These are phyloP conservation scores for Phylloporus sp. DNA, from an alignment of 768 basidiomycete genomes.

Conservation along the genomic window DNA sequence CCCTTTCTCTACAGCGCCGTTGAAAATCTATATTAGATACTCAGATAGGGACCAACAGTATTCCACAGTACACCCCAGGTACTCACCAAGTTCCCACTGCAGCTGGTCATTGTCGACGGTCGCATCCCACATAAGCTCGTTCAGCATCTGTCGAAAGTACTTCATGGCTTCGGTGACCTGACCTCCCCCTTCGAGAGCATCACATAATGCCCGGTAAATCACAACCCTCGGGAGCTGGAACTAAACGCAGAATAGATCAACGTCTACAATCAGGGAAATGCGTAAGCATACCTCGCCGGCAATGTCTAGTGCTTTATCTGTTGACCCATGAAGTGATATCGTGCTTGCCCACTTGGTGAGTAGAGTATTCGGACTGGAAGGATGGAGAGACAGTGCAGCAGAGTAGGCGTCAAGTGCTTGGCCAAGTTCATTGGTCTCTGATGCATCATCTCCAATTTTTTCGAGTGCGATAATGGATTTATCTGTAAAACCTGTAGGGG, in stretches of 20 bases:
- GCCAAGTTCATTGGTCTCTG: background rate
- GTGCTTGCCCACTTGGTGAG: background rate
- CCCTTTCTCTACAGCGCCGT: too few species aligned
- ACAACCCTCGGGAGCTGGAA: background rate
- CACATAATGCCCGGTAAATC: background rate
- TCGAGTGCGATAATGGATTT: background rate
- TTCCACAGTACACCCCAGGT: too few species aligned
- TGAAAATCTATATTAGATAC: too few species aligned
- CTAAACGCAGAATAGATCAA: background rate
- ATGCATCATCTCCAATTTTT: background rate
- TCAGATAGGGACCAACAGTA: too few species aligned
- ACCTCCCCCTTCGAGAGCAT: background rate
- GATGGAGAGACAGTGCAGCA: background rate
- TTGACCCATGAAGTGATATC: too few species aligned
- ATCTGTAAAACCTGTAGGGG: conserved; percentile 5
- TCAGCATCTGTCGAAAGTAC: too few species aligned
- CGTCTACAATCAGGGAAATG: too few species aligned
- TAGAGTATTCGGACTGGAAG: background rate
- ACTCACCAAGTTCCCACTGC: conserved; percentile 6
- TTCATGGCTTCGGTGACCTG: background rate
- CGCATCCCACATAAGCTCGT: background rate
- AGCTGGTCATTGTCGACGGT: background rate
- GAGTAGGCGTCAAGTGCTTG: background rate
- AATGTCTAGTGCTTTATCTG: background rate
- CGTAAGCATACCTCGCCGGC: background rate